A percentile compares a stretch with the other conserved stretches of the same genome.
Conservation (phyloP, 2,329 filamentous ascomycete species). For the Helicocarpus griseus region DNA sequence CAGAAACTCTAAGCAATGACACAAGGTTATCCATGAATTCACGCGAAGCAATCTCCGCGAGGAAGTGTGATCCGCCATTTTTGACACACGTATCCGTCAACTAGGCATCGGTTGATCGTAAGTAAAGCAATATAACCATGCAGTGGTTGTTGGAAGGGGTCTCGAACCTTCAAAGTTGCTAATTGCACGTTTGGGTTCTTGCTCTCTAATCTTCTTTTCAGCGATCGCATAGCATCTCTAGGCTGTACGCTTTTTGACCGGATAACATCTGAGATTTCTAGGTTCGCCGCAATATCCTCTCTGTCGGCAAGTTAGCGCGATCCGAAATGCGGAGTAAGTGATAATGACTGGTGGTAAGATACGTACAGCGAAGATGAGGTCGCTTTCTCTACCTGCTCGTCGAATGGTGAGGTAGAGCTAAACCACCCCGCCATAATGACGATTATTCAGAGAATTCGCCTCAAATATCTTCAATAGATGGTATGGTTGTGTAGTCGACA, state of each 20-base stretch:
- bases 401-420: conserved; percentile 80
- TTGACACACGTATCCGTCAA: conserved; percentile 98
- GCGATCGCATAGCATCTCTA: conserved; percentile 93
- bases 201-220: conserved; percentile 90
- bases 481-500: neutral
- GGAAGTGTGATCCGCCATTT: conserved; percentile 92
- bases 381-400: conserved; percentile 93
- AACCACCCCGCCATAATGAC: conserved; percentile 94
- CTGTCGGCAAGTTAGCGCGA: conserved; percentile 36
- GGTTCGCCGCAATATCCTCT: conserved; percentile 92
- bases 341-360: conserved; percentile 6
- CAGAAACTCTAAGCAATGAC: conserved; percentile 75
- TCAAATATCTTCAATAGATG: neutral
- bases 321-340: too few relatives aligned
- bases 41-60: conserved; percentile 86
- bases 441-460: neutral
- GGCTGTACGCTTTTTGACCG: conserved; percentile 95
- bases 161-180: conserved; percentile 74
- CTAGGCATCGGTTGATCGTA: conserved; percentile 30
- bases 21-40: conserved; percentile 98
- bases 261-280: conserved; percentile 97
- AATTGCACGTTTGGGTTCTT: conserved; percentile 97
- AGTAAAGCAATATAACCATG: conserved; percentile 5
- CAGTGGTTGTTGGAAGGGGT: conserved; percentile 2
- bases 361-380: conserved; percentile 86